Evolutionary conservation across 75 land plant genomes (phyloP), one percentile per base, ranked within the genome.

Genomic region (Picea glauca): DNA sequence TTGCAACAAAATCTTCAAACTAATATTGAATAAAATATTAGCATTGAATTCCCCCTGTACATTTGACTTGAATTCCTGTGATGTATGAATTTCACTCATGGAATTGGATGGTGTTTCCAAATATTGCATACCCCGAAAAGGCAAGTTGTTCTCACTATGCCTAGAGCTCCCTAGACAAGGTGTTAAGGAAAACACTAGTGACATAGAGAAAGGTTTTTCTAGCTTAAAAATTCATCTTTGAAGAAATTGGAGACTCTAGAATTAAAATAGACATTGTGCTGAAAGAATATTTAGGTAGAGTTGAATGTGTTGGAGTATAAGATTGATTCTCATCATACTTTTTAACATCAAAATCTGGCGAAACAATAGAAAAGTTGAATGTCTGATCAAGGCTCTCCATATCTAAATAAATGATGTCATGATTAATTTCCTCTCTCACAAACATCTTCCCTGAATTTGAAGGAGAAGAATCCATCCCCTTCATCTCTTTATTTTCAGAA

Each of bases 1-100:
- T 75, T 98, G 88, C 78, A 94, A 76, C 6, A 96, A 84, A 31
- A 92, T 80, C 74, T 88, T 78, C 12, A 91, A 79, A n/a, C 76
- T 92, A 14, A 96, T 79, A 21, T 82, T 31, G 58, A 86, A 85
- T 33, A 84, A 80, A 63, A 80, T 75, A 66, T 76, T 85, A 62
- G 80, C 75, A 60, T 5, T 5, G 31, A 66, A 76, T 8, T 81
- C 54, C 9, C 81, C 89, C 75, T 83, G 84, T 72, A 82, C 77
- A 77, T 12, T 79, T 33, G 84, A 74, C 59, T 81, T 87, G 20
- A 62, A 30, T 26, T 91, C 91, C 23, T 72, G 58, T 23, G 82
- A 79, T 58, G 79, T 61, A 74, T 89, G 89, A 76, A 68, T 72
- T 31, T 88, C 94, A 81, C 76, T 85, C 15, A 57, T 26, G 68